phyloP scores from a whole-genome alignment of 768 basidiomycete genomes.

The Rhodotorula graminis region DNA sequence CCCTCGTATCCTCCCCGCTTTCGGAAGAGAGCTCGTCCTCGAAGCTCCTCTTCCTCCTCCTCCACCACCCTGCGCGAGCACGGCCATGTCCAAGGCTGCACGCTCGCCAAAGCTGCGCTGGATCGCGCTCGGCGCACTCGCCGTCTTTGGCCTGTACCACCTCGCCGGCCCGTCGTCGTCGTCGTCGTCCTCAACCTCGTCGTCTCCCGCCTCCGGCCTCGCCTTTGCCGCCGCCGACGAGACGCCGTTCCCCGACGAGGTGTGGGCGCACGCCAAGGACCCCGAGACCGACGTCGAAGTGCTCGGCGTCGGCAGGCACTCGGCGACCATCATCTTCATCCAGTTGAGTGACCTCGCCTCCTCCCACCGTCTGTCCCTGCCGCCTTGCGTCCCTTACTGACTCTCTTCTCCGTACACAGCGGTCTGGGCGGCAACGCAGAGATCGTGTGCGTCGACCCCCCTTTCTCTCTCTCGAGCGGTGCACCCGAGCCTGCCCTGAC shows the following conservation, averaged over 20 bases:
- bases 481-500: background rate
- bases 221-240: no score
- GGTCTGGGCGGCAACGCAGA: background rate
- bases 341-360: conserved; percentile 1
- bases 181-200: background rate
- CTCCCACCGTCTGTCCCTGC: background rate
- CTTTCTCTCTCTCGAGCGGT: no score
- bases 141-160: background rate
- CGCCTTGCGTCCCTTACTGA: background rate
- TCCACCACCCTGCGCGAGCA: background rate
- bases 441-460: background rate
- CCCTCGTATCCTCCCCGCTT: no score
- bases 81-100: background rate
- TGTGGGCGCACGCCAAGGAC: background rate
- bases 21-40: no score
- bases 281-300: background rate
- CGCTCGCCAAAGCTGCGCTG: background rate
- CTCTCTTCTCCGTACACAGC: background rate
- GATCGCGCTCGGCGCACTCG: background rate
- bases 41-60: no score
- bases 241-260: background rate
- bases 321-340: background rate
- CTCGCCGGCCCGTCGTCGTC: no score
- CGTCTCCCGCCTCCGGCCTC: no score
- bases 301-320: background rate